Percentiles rank a stretch among this genome's conserved stretches.
phyloP scores from a whole-genome alignment of 306 rosid species.

The Cicer cuneatum region DNA sequence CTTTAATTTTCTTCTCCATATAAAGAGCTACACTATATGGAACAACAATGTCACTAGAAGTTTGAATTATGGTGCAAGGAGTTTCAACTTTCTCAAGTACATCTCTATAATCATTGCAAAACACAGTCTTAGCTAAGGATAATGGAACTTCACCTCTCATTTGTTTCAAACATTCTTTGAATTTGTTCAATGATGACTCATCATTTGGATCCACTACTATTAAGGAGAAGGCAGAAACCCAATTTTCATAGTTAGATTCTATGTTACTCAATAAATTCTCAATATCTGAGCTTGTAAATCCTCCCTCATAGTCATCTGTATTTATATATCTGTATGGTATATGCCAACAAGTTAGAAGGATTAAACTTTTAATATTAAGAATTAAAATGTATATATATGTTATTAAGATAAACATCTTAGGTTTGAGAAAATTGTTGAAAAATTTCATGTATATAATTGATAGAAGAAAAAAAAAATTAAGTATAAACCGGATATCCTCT shows the following conservation, averaged over 20 bases:
- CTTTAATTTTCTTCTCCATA: slow-evolving; percentile 78
- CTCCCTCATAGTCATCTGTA: slow-evolving; percentile 78
- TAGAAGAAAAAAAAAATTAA: no score
- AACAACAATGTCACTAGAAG: slow-evolving; percentile 59
- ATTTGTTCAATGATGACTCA: slow-evolving; percentile 58
- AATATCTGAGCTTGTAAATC: slow-evolving; percentile 62
- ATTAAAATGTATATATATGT: not conserved
- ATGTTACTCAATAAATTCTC: slow-evolving; percentile 58
- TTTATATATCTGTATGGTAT: slow-evolving; percentile 63
- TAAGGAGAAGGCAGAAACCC: slow-evolving; percentile 61
- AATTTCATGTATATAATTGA: no score
- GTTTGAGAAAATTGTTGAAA: not conserved
- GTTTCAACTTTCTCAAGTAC: slow-evolving; percentile 67
- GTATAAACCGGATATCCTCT: no score
- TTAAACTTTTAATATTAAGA: not conserved
- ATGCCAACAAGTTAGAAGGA: slow-evolving; percentile 38
- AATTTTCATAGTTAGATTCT: slow-evolving; percentile 63
- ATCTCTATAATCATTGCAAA: slow-evolving; percentile 66
- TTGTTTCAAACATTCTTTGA: slow-evolving; percentile 54
- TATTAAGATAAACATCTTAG: not conserved
- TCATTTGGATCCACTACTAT: slow-evolving; percentile 62
- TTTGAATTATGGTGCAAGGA: slow-evolving; percentile 79
- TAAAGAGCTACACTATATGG: slow-evolving; percentile 66
- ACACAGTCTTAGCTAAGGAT: slow-evolving; percentile 70
- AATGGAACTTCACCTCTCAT: slow-evolving; percentile 65